phyloP scores from a whole-genome alignment of 2,329 filamentous ascomycete species.

The Ustilaginoidea virens region DNA sequence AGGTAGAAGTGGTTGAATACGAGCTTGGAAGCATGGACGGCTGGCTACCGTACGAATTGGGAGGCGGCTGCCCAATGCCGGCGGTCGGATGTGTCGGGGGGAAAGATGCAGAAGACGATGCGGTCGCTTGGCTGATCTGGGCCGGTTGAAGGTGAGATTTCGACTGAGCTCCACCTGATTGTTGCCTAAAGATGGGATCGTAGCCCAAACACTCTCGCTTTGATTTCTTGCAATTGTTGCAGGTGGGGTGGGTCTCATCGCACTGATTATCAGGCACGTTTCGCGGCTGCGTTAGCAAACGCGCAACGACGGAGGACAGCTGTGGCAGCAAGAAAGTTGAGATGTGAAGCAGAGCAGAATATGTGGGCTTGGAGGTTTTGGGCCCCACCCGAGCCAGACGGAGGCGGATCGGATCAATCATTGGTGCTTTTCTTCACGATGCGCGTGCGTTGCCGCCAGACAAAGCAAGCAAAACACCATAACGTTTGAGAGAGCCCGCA shows the following conservation, averaged over 20 bases:
- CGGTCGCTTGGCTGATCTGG: slow-evolving; percentile 15
- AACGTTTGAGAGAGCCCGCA: too few species aligned
- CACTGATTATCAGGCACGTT: slow-evolving; percentile 40
- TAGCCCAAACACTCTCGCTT: slow-evolving; percentile 79
- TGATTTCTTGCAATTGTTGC: slow-evolving; percentile 79
- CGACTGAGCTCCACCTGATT: slow-evolving; percentile 58
- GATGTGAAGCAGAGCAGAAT: slow-evolving; percentile 1
- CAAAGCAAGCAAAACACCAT: too few species aligned
- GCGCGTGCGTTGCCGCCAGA: too few species aligned
- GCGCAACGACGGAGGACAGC: slow-evolving; percentile 2
- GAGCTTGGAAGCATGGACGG: slow-evolving; percentile 27
- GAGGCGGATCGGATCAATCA: slow-evolving; percentile 3
- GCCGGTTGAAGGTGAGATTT: slow-evolving; percentile 36
- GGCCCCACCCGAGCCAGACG: slow-evolving; percentile 2
- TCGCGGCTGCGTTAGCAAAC: slow-evolving; percentile 5
- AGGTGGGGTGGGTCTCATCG: slow-evolving; percentile 87
- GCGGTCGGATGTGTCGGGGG: slow-evolving; percentile 10
- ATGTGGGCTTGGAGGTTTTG: too few species aligned
- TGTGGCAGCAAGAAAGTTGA: too few species aligned
- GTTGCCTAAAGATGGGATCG: slow-evolving; percentile 72
- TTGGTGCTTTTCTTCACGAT: slow-evolving; percentile 1
- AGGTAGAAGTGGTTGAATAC: slow-evolving; percentile 18
- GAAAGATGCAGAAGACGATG: slow-evolving; percentile 16
- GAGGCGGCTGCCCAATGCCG: slow-evolving; percentile 11
- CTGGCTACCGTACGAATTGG: slow-evolving; percentile 29